Conservation (phyloP, 2,329 filamentous ascomycete species). For the Periconia digitata region DNA sequence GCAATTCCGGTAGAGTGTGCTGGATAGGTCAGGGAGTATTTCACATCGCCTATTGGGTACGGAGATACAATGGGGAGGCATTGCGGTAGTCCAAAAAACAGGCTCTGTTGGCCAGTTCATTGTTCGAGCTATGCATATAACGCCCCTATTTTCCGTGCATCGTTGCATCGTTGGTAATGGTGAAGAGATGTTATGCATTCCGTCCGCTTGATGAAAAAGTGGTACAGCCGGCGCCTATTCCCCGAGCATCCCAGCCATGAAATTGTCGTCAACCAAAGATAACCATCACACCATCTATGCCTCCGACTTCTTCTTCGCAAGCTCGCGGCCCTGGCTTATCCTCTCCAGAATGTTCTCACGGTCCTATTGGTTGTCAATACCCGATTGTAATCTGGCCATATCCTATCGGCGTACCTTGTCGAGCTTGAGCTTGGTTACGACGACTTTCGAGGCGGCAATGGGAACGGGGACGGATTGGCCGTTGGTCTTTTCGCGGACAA, state of each 20-base stretch:
- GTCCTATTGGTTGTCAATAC: conserved; percentile 52
- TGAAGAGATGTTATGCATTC: conserved; percentile 43
- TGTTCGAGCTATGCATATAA: conserved; percentile 42
- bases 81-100: conserved; percentile 24
- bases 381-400: background rate
- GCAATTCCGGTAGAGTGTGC: background rate
- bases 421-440: conserved; percentile 98
- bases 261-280: conserved; percentile 41
- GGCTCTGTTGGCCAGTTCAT: conserved; percentile 39
- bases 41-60: conserved; percentile 5
- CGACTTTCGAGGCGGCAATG: conserved; percentile 94
- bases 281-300: conserved; percentile 47
- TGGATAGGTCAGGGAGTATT: conserved; percentile 28
- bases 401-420: conserved; percentile 62
- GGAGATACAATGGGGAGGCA: conserved; percentile 13
- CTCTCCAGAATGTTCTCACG: conserved; percentile 85
- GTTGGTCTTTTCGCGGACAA: conserved; percentile 95
- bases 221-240: conserved; percentile 36
- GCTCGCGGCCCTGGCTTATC: conserved; percentile 78
- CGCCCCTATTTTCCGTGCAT: conserved; percentile 41
- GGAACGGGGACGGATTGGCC: conserved; percentile 94
- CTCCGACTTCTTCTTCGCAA: conserved; percentile 67
- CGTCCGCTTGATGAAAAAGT: conserved; percentile 39
- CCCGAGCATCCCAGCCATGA: conserved; percentile 39
- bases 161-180: conserved; percentile 35